phyloP scores from a whole-genome alignment of 208 protist genomes.

The Trypanosoma theileri region DNA sequence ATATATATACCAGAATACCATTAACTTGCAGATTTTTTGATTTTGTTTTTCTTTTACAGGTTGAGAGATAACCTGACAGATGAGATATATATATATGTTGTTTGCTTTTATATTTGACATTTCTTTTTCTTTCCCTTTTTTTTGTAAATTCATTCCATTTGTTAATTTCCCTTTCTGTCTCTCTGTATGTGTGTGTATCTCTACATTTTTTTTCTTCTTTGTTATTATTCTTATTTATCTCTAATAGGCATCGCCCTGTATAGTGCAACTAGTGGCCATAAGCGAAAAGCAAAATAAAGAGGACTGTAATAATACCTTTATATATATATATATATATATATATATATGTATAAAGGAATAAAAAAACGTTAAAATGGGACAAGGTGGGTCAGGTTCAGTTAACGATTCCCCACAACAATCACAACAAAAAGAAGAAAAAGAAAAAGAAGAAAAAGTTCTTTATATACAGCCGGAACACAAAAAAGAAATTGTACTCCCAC shows the following conservation, averaged over 20 bases:
- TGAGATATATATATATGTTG: constrained; percentile 5
- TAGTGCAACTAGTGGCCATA: too few species aligned
- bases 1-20: too few species aligned
- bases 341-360: too few species aligned
- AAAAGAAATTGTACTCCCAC: neutral
- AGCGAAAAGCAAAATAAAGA: too few species aligned
- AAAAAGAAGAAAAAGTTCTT: neutral
- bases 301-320: constrained; percentile 12
- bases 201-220: too few species aligned
- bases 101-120: constrained; percentile 16
- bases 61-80: too few species aligned
- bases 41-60: constrained; percentile 9
- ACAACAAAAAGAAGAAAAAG: neutral
- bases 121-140: neutral
- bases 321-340: neutral
- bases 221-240: too few species aligned
- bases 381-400: neutral
- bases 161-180: too few species aligned
- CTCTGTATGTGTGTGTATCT: constrained; percentile 7
- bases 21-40: too few species aligned
- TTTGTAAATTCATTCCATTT: constrained; percentile 2
- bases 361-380: neutral
- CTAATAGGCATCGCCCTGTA: too few species aligned
- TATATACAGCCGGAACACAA: neutral
- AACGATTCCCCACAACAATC: neutral